These are phyloP conservation scores for Mycena rosella DNA, from an alignment of 768 basidiomycete genomes.

Conservation along the genomic window DNA sequence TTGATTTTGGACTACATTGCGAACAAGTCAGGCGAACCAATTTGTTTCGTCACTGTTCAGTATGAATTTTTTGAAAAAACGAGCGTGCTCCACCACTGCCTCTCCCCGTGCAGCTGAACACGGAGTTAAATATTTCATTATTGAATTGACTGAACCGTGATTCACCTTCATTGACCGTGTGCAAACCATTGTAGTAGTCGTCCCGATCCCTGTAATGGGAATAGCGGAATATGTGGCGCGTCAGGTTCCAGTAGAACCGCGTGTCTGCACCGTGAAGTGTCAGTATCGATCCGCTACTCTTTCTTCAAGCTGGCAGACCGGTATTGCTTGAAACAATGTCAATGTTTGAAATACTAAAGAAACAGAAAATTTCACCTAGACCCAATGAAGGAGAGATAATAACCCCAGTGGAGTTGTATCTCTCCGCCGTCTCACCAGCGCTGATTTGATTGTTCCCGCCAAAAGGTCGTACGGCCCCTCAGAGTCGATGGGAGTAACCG, in stretches of 20 bases:
- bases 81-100: slow-evolving; percentile 52
- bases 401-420: slow-evolving; percentile 31
- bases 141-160: slow-evolving; percentile 39
- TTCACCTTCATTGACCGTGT: slow-evolving; percentile 66
- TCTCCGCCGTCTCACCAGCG: slow-evolving; percentile 46
- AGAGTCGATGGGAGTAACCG: slow-evolving; percentile 49
- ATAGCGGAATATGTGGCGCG: slow-evolving; percentile 62
- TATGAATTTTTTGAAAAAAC: slow-evolving; percentile 57
- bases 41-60: slow-evolving; percentile 55
- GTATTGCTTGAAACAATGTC: background rate
- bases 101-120: slow-evolving; percentile 44
- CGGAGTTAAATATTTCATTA: slow-evolving; percentile 35
- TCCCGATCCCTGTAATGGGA: slow-evolving; percentile 44
- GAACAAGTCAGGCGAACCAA: slow-evolving; percentile 14
- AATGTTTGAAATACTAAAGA: background rate
- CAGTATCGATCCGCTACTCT: background rate
- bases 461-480: slow-evolving; percentile 46
- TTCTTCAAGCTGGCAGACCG: slow-evolving; percentile 38
- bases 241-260: slow-evolving; percentile 49
- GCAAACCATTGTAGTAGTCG: slow-evolving; percentile 45
- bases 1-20: no score
- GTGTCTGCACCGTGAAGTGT: slow-evolving; percentile 35
- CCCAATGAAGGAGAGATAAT: slow-evolving; percentile 46
- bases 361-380: slow-evolving; percentile 45
- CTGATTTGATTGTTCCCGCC: slow-evolving; percentile 55